These are phyloP conservation scores for Nemania sp. DNA, from an alignment of 2,329 filamentous ascomycete species.

Conservation along the genomic window DNA sequence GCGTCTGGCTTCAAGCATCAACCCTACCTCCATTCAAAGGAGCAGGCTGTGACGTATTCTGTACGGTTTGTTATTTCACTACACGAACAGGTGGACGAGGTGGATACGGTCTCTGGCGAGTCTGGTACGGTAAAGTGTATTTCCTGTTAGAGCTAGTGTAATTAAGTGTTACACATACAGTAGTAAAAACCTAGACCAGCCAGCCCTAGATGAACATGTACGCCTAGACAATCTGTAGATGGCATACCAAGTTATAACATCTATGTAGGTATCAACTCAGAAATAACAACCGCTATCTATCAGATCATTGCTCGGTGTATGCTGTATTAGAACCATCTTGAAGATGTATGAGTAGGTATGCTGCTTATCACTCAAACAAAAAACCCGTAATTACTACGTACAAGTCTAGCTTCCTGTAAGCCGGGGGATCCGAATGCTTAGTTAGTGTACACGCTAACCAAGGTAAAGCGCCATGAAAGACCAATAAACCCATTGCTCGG, in stretches of 20 bases:
- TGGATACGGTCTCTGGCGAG: too few relatives aligned
- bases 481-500: not conserved
- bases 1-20: too few relatives aligned
- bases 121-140: not conserved
- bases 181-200: not conserved
- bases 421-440: constrained; percentile 28
- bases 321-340: not conserved
- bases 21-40: too few relatives aligned
- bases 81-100: not conserved
- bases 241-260: too few relatives aligned
- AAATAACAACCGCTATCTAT: not conserved
- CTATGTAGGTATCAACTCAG: not conserved
- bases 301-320: not conserved
- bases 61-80: not conserved
- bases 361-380: not conserved
- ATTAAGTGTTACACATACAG: not conserved
- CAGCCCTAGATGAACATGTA: too few relatives aligned
- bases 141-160: not conserved
- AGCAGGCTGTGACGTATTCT: too few relatives aligned
- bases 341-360: not conserved
- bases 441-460: not conserved
- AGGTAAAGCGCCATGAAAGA: not conserved
- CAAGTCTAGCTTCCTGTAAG: constrained; percentile 18
- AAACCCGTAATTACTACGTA: not conserved
- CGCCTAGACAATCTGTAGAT: too few relatives aligned